phyloP scores from a whole-genome alignment of 2,329 filamentous ascomycete species.

The Claviceps africana region DNA sequence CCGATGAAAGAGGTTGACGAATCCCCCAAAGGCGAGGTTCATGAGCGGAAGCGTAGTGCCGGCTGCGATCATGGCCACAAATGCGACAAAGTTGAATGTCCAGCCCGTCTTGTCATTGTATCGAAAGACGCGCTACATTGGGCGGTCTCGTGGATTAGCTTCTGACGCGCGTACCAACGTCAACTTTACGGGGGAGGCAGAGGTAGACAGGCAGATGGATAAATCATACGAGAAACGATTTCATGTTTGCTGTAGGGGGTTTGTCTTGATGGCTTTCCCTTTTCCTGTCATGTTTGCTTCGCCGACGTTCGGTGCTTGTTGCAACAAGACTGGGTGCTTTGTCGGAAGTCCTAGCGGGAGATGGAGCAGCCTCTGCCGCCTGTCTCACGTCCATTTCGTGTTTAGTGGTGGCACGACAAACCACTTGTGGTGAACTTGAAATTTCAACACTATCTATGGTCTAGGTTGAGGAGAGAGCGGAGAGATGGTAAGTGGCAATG shows the following conservation, averaged over 20 bases:
- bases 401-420: background rate
- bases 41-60: slow-evolving; percentile 35
- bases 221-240: slow-evolving; percentile 12
- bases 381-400: background rate
- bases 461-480: background rate
- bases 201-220: no score
- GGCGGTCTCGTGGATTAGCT: background rate
- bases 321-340: background rate
- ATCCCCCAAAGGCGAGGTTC: slow-evolving; percentile 44
- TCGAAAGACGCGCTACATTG: slow-evolving; percentile 20
- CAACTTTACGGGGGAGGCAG: no score
- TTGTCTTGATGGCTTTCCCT: background rate
- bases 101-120: slow-evolving; percentile 22
- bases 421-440: background rate
- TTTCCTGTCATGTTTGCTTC: background rate
- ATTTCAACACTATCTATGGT: background rate
- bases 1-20: slow-evolving; percentile 40
- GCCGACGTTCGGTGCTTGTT: background rate
- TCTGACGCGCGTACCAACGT: no score
- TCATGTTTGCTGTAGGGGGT: slow-evolving; percentile 10
- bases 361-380: background rate
- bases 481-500: background rate
- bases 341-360: background rate
- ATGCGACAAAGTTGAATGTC: slow-evolving; percentile 21
- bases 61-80: slow-evolving; percentile 23